Percentiles rank a stretch among this genome's conserved stretches.
Conservation (phyloP, 768 basidiomycete genomes). For the Termitomyces sp. region DNA sequence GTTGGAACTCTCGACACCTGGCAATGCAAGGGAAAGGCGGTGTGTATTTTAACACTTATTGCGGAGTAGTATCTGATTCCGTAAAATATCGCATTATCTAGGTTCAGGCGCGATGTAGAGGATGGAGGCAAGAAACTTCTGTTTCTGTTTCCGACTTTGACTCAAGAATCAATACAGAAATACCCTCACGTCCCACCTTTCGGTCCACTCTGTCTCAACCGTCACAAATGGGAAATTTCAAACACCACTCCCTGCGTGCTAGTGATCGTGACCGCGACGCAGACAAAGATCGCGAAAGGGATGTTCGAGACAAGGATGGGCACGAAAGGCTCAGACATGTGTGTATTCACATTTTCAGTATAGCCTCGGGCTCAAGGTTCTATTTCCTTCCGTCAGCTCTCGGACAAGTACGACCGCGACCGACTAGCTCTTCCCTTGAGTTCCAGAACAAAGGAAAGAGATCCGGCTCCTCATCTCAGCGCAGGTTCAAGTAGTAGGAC, state of each 20-base stretch:
- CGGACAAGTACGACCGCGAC: constrained; percentile 86
- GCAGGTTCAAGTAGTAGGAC: constrained; percentile 39
- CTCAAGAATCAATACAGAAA: constrained; percentile 31
- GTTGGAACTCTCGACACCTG: constrained; percentile 51
- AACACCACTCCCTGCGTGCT: constrained; percentile 77
- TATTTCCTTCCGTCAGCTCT: constrained; percentile 48
- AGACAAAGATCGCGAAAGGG: constrained; percentile 54
- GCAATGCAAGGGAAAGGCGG: constrained; percentile 66
- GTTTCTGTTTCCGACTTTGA: neutral
- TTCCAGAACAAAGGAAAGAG: constrained; percentile 65
- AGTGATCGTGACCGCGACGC: constrained; percentile 48
- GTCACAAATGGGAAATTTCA: constrained; percentile 92
- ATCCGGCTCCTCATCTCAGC: constrained; percentile 57
- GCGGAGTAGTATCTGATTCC: constrained; percentile 3
- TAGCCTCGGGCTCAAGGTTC: constrained; percentile 4
- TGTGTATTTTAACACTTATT: constrained; percentile 24
- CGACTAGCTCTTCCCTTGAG: constrained; percentile 56
- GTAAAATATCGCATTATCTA: constrained; percentile 25
- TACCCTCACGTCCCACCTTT: constrained; percentile 61
- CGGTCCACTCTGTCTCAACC: constrained; percentile 74
- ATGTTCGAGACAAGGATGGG: constrained; percentile 70
- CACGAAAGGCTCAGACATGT: constrained; percentile 78
- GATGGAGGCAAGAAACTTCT: constrained; percentile 53
- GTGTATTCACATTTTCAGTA: constrained; percentile 22
- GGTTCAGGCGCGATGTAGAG: constrained; percentile 75